phyloP scores from a whole-genome alignment of 2,329 filamentous ascomycete genomes.

The Fusarium floridanum region DNA sequence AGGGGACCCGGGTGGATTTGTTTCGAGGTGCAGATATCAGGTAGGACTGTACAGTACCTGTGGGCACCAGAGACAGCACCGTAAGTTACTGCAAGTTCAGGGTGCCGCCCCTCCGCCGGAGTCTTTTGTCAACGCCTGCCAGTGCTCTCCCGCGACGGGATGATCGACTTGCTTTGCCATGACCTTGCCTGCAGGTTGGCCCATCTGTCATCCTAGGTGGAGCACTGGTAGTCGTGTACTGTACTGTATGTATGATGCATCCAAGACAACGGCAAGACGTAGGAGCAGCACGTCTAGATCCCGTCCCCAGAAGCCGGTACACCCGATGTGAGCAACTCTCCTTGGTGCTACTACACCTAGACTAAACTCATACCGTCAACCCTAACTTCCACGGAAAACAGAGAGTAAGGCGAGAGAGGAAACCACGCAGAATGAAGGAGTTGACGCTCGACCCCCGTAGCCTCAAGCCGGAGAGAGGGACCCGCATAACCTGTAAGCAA shows the following conservation, averaged over 20 bases:
- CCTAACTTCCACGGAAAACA: neutral
- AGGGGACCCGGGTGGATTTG: conserved; percentile 38
- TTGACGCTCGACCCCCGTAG: conserved; percentile 1
- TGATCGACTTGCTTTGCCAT: conserved; percentile 38
- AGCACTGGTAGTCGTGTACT: conserved; percentile 20
- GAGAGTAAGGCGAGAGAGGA: conserved; percentile 3
- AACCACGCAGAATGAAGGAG: neutral
- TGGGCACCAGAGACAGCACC: conserved; percentile 44
- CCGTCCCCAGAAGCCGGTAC: conserved; percentile 12
- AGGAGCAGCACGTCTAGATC: conserved; percentile 6
- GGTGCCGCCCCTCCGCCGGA: conserved; percentile 19
- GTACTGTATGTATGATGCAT: conserved; percentile 32
- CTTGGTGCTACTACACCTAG: neutral
- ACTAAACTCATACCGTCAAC: neutral
- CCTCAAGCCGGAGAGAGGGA: conserved; percentile 26
- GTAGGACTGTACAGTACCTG: conserved; percentile 47
- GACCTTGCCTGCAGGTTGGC: conserved; percentile 32
- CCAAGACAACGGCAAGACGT: conserved; percentile 28
- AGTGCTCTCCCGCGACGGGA: conserved; percentile 29
- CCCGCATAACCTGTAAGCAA: conserved; percentile 41
- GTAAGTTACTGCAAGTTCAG: conserved; percentile 16
- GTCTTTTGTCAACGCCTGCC: conserved; percentile 32
- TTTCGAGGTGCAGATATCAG: conserved; percentile 48
- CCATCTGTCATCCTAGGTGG: conserved; percentile 24
- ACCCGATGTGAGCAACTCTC: conserved; percentile 5